phyloP scores from a whole-genome alignment of 2,329 filamentous ascomycete species.

The Fusarium setosum region DNA sequence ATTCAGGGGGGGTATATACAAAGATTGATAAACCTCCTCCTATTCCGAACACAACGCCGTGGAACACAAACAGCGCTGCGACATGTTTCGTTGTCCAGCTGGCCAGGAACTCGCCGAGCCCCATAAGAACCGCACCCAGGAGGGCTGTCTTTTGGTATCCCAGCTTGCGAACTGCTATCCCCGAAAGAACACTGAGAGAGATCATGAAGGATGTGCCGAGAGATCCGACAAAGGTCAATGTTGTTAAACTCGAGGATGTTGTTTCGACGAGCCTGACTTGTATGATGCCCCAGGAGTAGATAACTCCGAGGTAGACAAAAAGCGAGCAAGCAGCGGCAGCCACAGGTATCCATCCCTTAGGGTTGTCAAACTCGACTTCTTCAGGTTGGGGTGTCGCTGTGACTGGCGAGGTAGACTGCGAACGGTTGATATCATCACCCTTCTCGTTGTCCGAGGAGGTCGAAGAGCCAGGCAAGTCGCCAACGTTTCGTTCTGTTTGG shows the following conservation, averaged over 20 bases:
- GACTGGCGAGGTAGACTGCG: neutral
- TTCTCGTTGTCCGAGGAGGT: constrained; percentile 28
- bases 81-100: constrained; percentile 42
- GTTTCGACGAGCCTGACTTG: constrained; percentile 43
- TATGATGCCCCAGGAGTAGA: constrained; percentile 48
- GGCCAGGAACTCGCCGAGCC: constrained; percentile 44
- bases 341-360: constrained; percentile 31
- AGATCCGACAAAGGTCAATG: constrained; percentile 45
- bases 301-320: constrained; percentile 45
- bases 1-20: constrained; percentile 17
- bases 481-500: neutral
- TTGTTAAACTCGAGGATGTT: constrained; percentile 38
- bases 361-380: constrained; percentile 24
- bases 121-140: constrained; percentile 41
- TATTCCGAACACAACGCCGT: constrained; percentile 42
- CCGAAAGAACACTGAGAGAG: constrained; percentile 35
- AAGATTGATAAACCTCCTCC: constrained; percentile 40
- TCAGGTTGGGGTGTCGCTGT: neutral
- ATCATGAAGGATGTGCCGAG: constrained; percentile 44
- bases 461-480: neutral
- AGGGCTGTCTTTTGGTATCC: constrained; percentile 40
- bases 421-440: constrained; percentile 3
- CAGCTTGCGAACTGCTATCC: constrained; percentile 30
- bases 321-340: constrained; percentile 35
- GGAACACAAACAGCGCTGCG: constrained; percentile 39